Conservation (phyloP, 805 yeast species). For the Wickerhamiella lipophila region DNA sequence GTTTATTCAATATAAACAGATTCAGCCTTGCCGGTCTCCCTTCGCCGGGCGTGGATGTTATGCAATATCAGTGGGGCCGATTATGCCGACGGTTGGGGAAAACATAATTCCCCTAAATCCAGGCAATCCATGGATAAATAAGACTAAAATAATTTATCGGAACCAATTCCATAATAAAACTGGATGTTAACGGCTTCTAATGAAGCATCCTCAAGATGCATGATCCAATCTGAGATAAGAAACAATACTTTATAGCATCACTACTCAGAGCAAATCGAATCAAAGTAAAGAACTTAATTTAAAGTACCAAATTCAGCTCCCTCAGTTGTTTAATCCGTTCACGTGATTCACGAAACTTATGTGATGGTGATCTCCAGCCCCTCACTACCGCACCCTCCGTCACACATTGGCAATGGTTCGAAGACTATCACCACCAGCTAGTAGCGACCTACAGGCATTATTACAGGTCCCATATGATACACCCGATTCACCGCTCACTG, state of each 20-base stretch:
- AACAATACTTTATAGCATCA: too few relatives aligned
- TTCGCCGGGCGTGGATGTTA: too few relatives aligned
- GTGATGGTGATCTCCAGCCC: background rate
- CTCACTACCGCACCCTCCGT: background rate
- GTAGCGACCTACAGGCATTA: background rate
- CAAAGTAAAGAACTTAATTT: too few relatives aligned
- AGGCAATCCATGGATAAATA: background rate
- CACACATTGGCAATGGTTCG: background rate
- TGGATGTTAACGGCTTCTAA: background rate
- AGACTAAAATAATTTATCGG: background rate
- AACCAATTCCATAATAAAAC: background rate
- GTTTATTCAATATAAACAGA: too few relatives aligned
- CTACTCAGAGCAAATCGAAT: too few relatives aligned
- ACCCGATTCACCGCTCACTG: conserved; percentile 7
- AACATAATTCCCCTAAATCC: background rate
- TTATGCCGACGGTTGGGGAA: background rate
- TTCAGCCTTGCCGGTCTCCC: too few relatives aligned
- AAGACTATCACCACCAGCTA: background rate
- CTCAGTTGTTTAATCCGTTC: background rate
- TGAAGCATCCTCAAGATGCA: background rate
- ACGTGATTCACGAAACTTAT: background rate
- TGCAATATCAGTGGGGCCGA: conserved; percentile 3
- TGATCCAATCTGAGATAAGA: background rate
- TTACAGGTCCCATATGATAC: conserved; percentile 2
- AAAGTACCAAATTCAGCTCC: background rate